These are phyloP conservation scores for Paramecium caudatum DNA, from an alignment of 73 alveolate species.

Conservation along the genomic window DNA sequence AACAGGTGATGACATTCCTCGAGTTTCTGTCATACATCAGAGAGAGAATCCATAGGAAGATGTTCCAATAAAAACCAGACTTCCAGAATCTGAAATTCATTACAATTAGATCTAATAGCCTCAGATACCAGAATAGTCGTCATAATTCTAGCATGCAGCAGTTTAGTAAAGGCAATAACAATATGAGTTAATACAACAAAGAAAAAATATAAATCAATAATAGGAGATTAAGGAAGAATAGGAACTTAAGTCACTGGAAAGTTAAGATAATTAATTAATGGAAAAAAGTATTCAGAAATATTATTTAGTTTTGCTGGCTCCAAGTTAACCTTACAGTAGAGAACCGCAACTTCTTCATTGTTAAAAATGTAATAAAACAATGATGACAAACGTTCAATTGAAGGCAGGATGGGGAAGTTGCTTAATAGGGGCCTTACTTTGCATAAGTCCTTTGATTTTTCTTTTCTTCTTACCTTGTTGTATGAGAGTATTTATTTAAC, in stretches of 20 bases:
- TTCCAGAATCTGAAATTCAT: conserved; percentile 14
- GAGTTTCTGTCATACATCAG: not conserved
- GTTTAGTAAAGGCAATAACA: conserved; percentile 4
- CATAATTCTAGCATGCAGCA: not conserved
- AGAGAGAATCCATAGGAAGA: conserved; percentile 3
- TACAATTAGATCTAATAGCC: not conserved
- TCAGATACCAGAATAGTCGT: not conserved
- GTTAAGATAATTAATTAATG: not conserved
- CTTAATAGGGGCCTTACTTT: not conserved
- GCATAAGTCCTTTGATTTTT: conserved; percentile 23
- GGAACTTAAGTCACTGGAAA: not conserved
- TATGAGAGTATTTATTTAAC: conserved; percentile 48
- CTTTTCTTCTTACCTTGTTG: conserved; percentile 47
- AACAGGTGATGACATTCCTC: conserved; percentile 5
- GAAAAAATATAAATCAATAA: not conserved
- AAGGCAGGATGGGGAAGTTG: conserved; percentile 67
- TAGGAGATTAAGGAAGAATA: not conserved
- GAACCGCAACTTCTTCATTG: conserved; percentile 17
- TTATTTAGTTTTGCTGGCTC: not conserved
- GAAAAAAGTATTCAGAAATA: not conserved
- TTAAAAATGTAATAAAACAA: not conserved
- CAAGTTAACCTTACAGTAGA: conserved; percentile 15
- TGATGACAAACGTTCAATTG: conserved; percentile 29
- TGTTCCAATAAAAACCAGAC: conserved; percentile 46
- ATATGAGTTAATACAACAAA: conserved; percentile 6